A percentile compares a stretch with the other conserved stretches of the same genome.
Conservation (phyloP, 2,329 filamentous ascomycete genomes). For the Thermothelomyces thermophilus region DNA sequence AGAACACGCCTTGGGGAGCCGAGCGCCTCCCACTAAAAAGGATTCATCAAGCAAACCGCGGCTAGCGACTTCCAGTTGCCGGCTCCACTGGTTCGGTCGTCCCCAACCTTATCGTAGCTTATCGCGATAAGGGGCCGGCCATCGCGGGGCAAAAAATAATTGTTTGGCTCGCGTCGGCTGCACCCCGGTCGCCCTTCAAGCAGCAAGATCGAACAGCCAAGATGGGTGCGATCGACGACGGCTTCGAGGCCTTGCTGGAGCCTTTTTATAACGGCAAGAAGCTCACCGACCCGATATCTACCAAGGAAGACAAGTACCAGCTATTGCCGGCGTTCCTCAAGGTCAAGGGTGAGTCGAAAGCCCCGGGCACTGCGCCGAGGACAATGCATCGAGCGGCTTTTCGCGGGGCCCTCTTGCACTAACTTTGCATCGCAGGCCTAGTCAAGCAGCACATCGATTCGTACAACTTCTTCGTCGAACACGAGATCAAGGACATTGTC, state of each 20-base stretch:
- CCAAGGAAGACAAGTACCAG: slow-evolving; percentile 87
- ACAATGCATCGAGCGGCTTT: neutral
- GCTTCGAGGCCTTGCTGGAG: slow-evolving; percentile 60
- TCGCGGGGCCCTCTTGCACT: slow-evolving; percentile 18
- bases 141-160: slow-evolving; percentile 21
- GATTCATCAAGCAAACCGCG: no score
- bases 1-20: no score
- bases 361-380: neutral
- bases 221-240: slow-evolving; percentile 54
- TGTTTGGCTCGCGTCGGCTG: slow-evolving; percentile 5
- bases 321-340: slow-evolving; percentile 95
- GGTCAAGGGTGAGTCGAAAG: slow-evolving; percentile 62
- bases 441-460: slow-evolving; percentile 73
- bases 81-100: neutral
- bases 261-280: slow-evolving; percentile 64
- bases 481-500: slow-evolving; percentile 95
- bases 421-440: slow-evolving; percentile 18
- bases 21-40: no score
- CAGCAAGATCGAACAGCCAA: slow-evolving; percentile 22
- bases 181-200: slow-evolving; percentile 13
- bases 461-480: slow-evolving; percentile 96
- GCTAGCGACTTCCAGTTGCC: neutral
- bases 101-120: slow-evolving; percentile 7
- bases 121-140: slow-evolving; percentile 14
- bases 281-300: slow-evolving; percentile 58